phyloP scores from a whole-genome alignment of 2,329 filamentous ascomycete genomes.

The Hansfordia pulvinata region DNA sequence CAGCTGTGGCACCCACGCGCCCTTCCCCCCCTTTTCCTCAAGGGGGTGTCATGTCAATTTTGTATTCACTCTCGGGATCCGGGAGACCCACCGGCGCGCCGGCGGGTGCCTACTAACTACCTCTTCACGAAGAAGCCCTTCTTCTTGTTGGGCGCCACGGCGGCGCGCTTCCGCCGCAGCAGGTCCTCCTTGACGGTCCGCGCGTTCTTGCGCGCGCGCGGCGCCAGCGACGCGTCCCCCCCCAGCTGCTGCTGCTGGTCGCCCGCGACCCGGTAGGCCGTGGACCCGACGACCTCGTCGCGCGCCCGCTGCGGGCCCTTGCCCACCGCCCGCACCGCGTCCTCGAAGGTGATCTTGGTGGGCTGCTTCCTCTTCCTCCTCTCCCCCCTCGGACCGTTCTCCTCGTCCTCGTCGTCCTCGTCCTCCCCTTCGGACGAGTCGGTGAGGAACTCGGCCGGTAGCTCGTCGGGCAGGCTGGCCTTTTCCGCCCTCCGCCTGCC shows the following conservation, averaged over 20 bases:
- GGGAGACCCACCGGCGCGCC: too few species aligned
- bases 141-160: slow-evolving; percentile 14
- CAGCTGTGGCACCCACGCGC: too few species aligned
- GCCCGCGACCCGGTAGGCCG: slow-evolving; percentile 35
- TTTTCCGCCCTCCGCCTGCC: slow-evolving; percentile 18
- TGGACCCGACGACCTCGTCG: slow-evolving; percentile 37
- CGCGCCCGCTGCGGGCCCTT: slow-evolving; percentile 23
- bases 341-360: slow-evolving; percentile 30
- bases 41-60: too few species aligned
- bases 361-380: slow-evolving; percentile 13
- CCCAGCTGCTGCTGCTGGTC: too few species aligned
- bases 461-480: slow-evolving; percentile 25
- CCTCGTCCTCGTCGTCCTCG: slow-evolving; percentile 8
- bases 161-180: slow-evolving; percentile 27
- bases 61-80: too few species aligned
- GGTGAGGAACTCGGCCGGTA: slow-evolving; percentile 38
- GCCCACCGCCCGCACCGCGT: slow-evolving; percentile 22
- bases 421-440: slow-evolving; percentile 25
- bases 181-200: slow-evolving; percentile 28
- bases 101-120: too few species aligned
- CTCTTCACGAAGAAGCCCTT: slow-evolving; percentile 31
- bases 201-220: slow-evolving; percentile 28
- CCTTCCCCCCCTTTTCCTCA: too few species aligned
- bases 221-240: slow-evolving; percentile 33
- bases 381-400: slow-evolving; percentile 27